Evolutionary conservation across 1,284 basidiomycete genomes (phyloP).

Genomic region (Ceratobasidium sp.): DNA sequence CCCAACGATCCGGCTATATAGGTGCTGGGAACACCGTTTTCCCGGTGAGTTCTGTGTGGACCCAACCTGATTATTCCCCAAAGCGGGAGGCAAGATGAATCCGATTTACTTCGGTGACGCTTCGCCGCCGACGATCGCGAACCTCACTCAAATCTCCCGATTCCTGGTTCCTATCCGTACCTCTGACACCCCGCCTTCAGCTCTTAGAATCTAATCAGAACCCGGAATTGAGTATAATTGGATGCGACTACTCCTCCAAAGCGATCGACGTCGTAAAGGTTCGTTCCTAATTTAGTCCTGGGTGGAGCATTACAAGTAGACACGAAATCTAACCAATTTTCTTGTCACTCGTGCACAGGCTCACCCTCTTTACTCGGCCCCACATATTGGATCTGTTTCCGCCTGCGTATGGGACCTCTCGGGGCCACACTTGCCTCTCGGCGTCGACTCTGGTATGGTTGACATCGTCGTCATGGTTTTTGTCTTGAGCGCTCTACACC

Average conservation of each 20-base stretch:
- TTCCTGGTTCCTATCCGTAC: too few species aligned
- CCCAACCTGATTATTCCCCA: not conserved
- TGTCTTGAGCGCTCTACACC: constrained; percentile 93
- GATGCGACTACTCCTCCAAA: constrained; percentile 91
- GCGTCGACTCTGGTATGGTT: constrained; percentile 71
- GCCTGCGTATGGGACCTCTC: constrained; percentile 94
- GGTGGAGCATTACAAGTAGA: not conserved
- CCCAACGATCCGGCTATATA: constrained; percentile 51
- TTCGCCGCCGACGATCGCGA: not conserved
- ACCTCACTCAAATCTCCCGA: not conserved
- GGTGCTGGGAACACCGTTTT: constrained; percentile 96
- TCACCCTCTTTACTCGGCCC: constrained; percentile 75
- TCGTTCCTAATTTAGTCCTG: constrained; percentile 36
- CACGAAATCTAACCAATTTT: constrained; percentile 1
- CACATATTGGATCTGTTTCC: constrained; percentile 75
- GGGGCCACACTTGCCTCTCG: constrained; percentile 70
- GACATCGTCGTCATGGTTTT: constrained; percentile 96
- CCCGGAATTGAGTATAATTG: constrained; percentile 74
- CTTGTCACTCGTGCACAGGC: constrained; percentile 55
- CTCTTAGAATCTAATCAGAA: constrained; percentile 86
- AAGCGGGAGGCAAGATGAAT: not conserved
- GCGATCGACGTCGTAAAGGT: constrained; percentile 94
- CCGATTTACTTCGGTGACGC: not conserved
- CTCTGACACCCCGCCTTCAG: not conserved
- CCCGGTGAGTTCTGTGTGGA: constrained; percentile 59